phyloP scores from a whole-genome alignment of 2,329 filamentous ascomycete species.

The Aspergillus calidoustus region DNA sequence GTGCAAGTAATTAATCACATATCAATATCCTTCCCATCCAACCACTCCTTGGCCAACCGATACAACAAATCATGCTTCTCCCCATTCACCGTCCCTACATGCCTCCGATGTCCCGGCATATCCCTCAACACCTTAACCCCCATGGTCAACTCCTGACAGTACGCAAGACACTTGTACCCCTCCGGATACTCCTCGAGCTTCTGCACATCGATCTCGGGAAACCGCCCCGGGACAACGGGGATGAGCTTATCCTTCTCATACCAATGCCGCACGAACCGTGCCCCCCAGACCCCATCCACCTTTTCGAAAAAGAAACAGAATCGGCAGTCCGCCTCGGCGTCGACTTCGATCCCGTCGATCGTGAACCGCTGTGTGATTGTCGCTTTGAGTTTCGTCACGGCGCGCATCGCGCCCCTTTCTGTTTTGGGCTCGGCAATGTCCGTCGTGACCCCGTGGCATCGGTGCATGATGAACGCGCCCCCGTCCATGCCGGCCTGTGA shows the following conservation, averaged over 20 bases:
- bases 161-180: slow-evolving; percentile 52
- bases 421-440: slow-evolving; percentile 45
- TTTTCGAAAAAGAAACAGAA: slow-evolving; percentile 55
- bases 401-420: slow-evolving; percentile 28
- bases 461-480: slow-evolving; percentile 63
- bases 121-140: slow-evolving; percentile 50
- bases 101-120: slow-evolving; percentile 51
- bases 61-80: slow-evolving; percentile 54
- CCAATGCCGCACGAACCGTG: slow-evolving; percentile 53
- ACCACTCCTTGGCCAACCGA: slow-evolving; percentile 49
- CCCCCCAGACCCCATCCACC: slow-evolving; percentile 47
- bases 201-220: slow-evolving; percentile 48
- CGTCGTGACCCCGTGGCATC: slow-evolving; percentile 50
- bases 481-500: slow-evolving; percentile 57
- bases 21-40: slow-evolving; percentile 45
- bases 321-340: slow-evolving; percentile 54
- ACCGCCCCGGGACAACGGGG: slow-evolving; percentile 48
- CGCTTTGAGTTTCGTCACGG: slow-evolving; percentile 57
- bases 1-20: background rate
- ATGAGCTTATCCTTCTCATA: slow-evolving; percentile 60
- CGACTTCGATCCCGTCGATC: slow-evolving; percentile 48
- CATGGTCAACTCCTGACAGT: slow-evolving; percentile 52
- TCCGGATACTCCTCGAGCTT: slow-evolving; percentile 47
- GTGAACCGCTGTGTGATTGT: slow-evolving; percentile 56
- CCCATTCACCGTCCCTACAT: slow-evolving; percentile 39